These are phyloP conservation scores for Acanthamoeba royreba DNA, from an alignment of 208 protist genomes.

Conservation along the genomic window DNA sequence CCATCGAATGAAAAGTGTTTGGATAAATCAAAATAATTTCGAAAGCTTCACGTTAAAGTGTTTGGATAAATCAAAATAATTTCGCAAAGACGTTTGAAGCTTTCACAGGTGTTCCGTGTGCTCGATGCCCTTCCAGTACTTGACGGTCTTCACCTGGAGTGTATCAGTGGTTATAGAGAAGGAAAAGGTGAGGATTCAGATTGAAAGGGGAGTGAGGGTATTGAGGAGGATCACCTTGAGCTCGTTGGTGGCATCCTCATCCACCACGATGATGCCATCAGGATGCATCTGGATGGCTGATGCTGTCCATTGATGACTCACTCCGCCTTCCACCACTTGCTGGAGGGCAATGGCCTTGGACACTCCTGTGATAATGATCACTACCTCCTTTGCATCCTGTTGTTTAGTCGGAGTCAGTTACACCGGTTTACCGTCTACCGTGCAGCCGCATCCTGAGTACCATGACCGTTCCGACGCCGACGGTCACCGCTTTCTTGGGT, in stretches of 20 bases:
- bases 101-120: conserved; percentile 65
- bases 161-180: conserved; percentile 79
- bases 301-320: conserved; percentile 91
- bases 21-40: neutral
- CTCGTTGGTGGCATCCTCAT: conserved; percentile 80
- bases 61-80: neutral
- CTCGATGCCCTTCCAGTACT: conserved; percentile 90
- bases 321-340: conserved; percentile 87
- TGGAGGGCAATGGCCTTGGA: conserved; percentile 87
- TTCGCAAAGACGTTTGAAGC: neutral
- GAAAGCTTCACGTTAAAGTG: neutral
- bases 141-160: conserved; percentile 90
- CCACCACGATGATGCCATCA: conserved; percentile 86
- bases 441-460: conserved; percentile 39
- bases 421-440: neutral
- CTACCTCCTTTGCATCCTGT: conserved; percentile 74
- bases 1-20: neutral
- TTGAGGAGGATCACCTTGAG: no score
- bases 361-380: conserved; percentile 90
- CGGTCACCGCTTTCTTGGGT: conserved; percentile 91
- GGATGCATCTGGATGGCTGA: conserved; percentile 89
- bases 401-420: no score
- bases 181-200: neutral
- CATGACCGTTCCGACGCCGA: conserved; percentile 92
- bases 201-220: neutral